Base-by-base conservation (phyloP, 2,329 filamentous ascomycete genomes). In the Capronia coronata region DNA sequence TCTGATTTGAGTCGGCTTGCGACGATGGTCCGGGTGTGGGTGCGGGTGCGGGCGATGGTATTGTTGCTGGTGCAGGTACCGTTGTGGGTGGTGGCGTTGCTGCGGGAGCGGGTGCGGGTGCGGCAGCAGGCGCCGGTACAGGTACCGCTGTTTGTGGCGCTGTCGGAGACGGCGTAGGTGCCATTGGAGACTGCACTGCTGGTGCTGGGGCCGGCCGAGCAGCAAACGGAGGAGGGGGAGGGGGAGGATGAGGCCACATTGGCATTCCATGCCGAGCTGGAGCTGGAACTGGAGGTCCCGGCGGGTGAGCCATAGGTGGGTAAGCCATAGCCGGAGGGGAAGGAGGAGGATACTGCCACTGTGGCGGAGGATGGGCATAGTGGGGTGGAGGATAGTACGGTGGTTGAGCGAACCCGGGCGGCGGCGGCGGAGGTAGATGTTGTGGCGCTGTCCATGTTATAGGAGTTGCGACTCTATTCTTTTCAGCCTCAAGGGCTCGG, bases 401-500 rank as follows among this genome's bases (percentile, higher is more conserved):
- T n/a, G 29, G 25, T n/a, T 50, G 44, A 27, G 30, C 3, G 13
- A 11, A 14, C 9, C 32, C 30, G 7, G 19, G 29, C 34, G 42
- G 37, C 8, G 38, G 43, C 23, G 39, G 41, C n/a, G 45, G 41
- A 29, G 34, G 14, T 44, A 34, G 29, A 10, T 34, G 30, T 5
- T 39, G 23, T 23, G 46, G 38, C 16, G 41, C 21, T 14, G 42
- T 49, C 49, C 49, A 48, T 13, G 34, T 23, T 13, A 49, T 34
- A 5, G 53, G 53, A 3, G 42, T 39, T 21, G 37, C 35, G 16
- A 35, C n/a, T 35, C 25, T 41, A 6, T 27, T 30, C 32, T 54
- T 59, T 49, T 57, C 54, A 13, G 43, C 40, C 40, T 59, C 57
- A 5, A 59, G 40, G 10, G 47, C 43, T 23, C 48, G 40, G 19